Evolutionary conservation across 2,329 filamentous ascomycete genomes (phyloP).

Genomic region (Aspergillus vadensis): DNA sequence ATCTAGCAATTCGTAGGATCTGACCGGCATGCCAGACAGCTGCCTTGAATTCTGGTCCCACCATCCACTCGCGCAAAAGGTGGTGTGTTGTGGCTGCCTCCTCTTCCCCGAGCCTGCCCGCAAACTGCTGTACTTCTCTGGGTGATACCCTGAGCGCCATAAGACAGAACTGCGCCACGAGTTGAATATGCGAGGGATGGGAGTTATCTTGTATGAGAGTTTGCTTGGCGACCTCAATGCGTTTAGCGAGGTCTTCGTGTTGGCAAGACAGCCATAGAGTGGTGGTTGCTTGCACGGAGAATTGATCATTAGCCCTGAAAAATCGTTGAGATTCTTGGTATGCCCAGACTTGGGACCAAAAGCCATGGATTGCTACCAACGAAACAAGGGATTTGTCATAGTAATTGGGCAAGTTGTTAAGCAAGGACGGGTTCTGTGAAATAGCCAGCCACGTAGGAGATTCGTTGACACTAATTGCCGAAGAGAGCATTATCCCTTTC

Average conservation of each 20-base stretch:
- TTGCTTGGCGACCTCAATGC: background rate
- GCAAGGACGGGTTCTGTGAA: background rate
- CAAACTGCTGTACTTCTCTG: constrained; percentile 3
- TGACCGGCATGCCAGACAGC: constrained; percentile 6
- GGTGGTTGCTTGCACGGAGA: background rate
- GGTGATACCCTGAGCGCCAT: constrained; percentile 1
- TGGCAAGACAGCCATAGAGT: background rate
- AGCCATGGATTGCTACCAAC: background rate
- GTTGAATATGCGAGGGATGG: background rate
- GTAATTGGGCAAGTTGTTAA: background rate
- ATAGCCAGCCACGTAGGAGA: background rate
- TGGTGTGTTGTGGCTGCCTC: constrained; percentile 2
- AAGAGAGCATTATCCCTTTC: background rate
- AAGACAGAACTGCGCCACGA: background rate
- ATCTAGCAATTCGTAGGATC: background rate
- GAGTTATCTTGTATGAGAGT: background rate
- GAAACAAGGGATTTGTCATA: background rate
- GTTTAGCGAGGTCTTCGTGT: background rate
- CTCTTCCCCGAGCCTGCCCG: background rate
- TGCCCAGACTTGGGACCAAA: constrained; percentile 3
- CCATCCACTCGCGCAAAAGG: background rate
- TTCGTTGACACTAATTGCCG: background rate
- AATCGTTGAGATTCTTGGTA: constrained; percentile 2
- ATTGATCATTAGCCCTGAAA: background rate
- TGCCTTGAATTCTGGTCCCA: background rate